These are phyloP conservation scores for Elsinoe ampelina DNA, from an alignment of 2,329 filamentous ascomycete genomes.

Conservation along the genomic window DNA sequence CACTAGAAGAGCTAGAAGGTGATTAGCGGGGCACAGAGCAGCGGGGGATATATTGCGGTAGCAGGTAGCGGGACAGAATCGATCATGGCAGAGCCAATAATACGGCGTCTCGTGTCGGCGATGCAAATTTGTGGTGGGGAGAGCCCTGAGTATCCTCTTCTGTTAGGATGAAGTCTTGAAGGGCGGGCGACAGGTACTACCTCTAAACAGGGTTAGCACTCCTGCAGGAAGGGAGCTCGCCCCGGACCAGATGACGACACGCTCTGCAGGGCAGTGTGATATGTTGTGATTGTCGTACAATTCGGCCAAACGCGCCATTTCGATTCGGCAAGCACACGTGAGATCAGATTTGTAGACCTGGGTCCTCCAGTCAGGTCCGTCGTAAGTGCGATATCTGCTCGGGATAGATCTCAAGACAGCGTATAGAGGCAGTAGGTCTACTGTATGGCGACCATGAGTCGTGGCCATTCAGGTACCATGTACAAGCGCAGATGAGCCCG, in stretches of 20 bases:
- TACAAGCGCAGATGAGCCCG: constrained; percentile 1
- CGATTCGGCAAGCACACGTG: background rate
- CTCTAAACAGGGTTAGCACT: background rate
- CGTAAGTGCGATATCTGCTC: too few species aligned
- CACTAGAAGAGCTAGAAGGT: constrained; percentile 9
- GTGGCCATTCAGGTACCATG: background rate
- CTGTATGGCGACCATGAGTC: too few species aligned
- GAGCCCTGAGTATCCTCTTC: background rate
- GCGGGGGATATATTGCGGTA: constrained; percentile 2
- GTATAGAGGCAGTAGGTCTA: too few species aligned
- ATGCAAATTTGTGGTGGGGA: background rate
- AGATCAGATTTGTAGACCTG: background rate
- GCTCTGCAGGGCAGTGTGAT: background rate
- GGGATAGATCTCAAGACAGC: too few species aligned
- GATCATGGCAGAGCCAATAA: background rate
- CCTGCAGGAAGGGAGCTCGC: background rate
- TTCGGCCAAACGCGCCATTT: background rate
- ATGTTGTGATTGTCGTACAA: background rate
- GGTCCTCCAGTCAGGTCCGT: background rate
- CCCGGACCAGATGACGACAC: background rate
- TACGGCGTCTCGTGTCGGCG: background rate
- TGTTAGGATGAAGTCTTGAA: background rate
- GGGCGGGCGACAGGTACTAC: constrained; percentile 2
- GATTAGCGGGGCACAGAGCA: constrained; percentile 4
- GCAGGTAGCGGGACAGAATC: background rate